These are phyloP conservation scores for Saururus chinensis DNA, from an alignment of 164 flowering plant genomes.

Conservation along the genomic window DNA sequence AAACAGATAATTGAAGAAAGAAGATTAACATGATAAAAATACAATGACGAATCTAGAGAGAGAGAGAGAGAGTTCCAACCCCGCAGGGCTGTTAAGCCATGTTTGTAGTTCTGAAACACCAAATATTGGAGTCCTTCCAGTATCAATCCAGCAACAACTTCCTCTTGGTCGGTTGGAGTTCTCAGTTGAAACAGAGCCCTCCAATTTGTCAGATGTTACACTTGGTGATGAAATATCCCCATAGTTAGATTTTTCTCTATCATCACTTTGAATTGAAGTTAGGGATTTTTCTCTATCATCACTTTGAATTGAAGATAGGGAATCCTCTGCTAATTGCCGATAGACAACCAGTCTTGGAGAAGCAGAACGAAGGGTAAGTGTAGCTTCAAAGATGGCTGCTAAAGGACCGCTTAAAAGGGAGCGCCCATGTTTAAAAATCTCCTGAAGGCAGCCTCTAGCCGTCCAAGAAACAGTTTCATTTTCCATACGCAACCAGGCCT, in stretches of 20 bases:
- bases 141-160: slow-evolving; percentile 97
- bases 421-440: slow-evolving; percentile 43
- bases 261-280: slow-evolving; percentile 71
- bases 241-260: slow-evolving; percentile 10
- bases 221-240: slow-evolving; percentile 18
- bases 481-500: slow-evolving; percentile 46
- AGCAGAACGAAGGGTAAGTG: slow-evolving; percentile 80
- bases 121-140: slow-evolving; percentile 54
- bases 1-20: too few relatives aligned
- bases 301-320: slow-evolving; percentile 78
- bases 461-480: slow-evolving; percentile 31
- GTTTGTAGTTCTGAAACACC: slow-evolving; percentile 45
- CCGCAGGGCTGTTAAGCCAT: slow-evolving; percentile 48
- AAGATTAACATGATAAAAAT: too few relatives aligned
- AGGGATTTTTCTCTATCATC: slow-evolving; percentile 69
- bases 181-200: slow-evolving; percentile 39
- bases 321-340: slow-evolving; percentile 81
- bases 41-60: too few relatives aligned
- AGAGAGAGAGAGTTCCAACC: slow-evolving; percentile 24
- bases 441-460: slow-evolving; percentile 68
- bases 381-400: slow-evolving; percentile 68
- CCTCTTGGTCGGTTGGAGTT: slow-evolving; percentile 49
- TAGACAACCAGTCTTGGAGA: slow-evolving; percentile 92
- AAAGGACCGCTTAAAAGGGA: slow-evolving; percentile 54
- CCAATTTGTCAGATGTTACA: slow-evolving; percentile 16